Evolutionary conservation across 2,329 filamentous ascomycete genomes (phyloP).

Genomic region (Penicillium sumatraense): DNA sequence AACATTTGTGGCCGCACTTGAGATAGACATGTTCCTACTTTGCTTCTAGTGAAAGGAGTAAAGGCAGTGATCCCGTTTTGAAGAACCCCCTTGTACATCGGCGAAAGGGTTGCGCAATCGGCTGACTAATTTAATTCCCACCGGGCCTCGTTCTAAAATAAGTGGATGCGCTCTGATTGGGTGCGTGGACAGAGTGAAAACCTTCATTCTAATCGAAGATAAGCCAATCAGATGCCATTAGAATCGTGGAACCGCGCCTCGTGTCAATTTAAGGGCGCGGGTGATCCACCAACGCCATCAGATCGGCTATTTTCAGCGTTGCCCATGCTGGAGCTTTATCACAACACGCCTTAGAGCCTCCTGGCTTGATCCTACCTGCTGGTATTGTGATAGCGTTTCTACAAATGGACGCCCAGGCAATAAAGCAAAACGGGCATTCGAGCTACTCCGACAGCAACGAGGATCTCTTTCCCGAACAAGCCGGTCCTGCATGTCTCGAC

Average conservation of each 20-base stretch:
- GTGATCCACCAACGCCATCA: not conserved
- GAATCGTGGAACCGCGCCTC: not conserved
- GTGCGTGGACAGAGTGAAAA: too few relatives aligned
- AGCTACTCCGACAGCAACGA: not conserved
- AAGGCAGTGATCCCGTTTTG: too few relatives aligned
- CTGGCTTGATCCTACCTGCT: not conserved
- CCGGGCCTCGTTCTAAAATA: not conserved
- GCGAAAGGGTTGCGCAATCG: not conserved
- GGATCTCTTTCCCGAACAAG: not conserved
- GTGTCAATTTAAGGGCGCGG: not conserved
- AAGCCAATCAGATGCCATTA: too few relatives aligned
- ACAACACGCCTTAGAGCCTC: not conserved
- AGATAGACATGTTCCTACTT: too few relatives aligned
- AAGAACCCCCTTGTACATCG: too few relatives aligned
- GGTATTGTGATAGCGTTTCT: not conserved
- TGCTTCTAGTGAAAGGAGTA: too few relatives aligned
- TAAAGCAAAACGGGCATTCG: not conserved
- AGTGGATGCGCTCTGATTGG: not conserved
- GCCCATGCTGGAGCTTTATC: not conserved
- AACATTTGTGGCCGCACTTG: too few relatives aligned
- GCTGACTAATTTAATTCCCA: not conserved
- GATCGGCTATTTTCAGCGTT: not conserved
- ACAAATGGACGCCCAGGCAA: not conserved
- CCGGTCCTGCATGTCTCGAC: not conserved
- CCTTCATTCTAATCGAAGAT: too few relatives aligned